Conservation (phyloP, 768 basidiomycete species). For the Lactarius deliciosus region DNA sequence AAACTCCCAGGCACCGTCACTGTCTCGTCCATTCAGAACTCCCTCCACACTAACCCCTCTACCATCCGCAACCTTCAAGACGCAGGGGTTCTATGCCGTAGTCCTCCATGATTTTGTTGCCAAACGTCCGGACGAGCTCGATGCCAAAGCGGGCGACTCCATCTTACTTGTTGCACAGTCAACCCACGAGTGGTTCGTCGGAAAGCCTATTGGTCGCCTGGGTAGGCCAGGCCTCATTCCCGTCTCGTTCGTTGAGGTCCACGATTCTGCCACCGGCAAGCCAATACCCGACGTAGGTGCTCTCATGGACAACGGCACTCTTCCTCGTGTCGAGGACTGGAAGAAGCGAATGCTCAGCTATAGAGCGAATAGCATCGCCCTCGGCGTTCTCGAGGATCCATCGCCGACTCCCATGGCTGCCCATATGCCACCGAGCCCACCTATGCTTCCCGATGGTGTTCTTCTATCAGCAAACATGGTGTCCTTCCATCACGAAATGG, state of each 20-base stretch:
- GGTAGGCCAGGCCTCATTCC: slow-evolving; percentile 97
- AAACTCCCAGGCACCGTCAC: slow-evolving; percentile 15
- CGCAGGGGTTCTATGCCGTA: slow-evolving; percentile 85
- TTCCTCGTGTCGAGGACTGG: slow-evolving; percentile 98
- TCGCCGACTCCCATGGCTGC: slow-evolving; percentile 37
- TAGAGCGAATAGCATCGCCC: slow-evolving; percentile 92
- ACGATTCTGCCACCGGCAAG: slow-evolving; percentile 84
- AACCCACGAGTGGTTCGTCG: slow-evolving; percentile 99
- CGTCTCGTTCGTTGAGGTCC: slow-evolving; percentile 94
- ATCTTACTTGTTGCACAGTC: slow-evolving; percentile 98
- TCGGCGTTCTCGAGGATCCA: slow-evolving; percentile 84
- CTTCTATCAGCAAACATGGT: slow-evolving; percentile 86
- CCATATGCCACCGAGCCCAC: slow-evolving; percentile 42
- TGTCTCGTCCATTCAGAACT: slow-evolving; percentile 30
- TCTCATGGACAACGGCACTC: slow-evolving; percentile 84
- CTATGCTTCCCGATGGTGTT: slow-evolving; percentile 74
- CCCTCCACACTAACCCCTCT: slow-evolving; percentile 37
- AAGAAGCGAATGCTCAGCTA: slow-evolving; percentile 93
- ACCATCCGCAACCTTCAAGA: slow-evolving; percentile 31
- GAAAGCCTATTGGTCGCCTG: slow-evolving; percentile 93
- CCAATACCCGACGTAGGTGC: slow-evolving; percentile 71
- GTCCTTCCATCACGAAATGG: slow-evolving; percentile 96
- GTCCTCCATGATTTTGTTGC: slow-evolving; percentile 94
- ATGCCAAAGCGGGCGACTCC: slow-evolving; percentile 89
- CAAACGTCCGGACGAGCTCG: slow-evolving; percentile 93